Conservation (phyloP, 1,139 yeast genomes). For the Yamadazyma sp. region DNA sequence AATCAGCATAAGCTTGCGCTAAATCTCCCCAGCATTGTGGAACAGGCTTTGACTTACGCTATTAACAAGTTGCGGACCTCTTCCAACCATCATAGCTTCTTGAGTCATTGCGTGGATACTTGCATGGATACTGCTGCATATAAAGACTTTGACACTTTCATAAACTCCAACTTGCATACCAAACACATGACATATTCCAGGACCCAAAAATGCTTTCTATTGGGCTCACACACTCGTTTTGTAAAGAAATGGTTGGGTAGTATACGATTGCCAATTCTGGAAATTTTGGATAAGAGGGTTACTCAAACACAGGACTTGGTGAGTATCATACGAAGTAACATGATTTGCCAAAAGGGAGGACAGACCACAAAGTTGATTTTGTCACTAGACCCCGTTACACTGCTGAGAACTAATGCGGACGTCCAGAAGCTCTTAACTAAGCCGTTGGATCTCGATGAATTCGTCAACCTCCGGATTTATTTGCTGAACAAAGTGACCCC, state of each 20-base stretch:
- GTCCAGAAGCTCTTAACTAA: neutral
- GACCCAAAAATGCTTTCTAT: neutral
- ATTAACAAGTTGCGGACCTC: slow-evolving; percentile 5
- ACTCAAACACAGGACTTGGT: slow-evolving; percentile 2
- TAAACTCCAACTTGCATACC: neutral
- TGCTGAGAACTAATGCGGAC: neutral
- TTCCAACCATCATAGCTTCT: slow-evolving; percentile 7
- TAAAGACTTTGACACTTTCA: neutral
- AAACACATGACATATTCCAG: neutral
- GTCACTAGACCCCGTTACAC: neutral
- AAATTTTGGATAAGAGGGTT: slow-evolving; percentile 2
- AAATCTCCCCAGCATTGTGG: slow-evolving; percentile 8
- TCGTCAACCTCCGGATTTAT: neutral
- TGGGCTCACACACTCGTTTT: neutral
- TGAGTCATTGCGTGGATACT: slow-evolving; percentile 10
- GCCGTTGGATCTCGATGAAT: slow-evolving; percentile 1
- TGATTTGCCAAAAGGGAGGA: neutral
- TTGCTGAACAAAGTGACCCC: neutral
- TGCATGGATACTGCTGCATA: slow-evolving; percentile 6
- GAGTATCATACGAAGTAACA: slow-evolving; percentile 8
- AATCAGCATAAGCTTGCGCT: neutral
- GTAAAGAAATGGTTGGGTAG: slow-evolving; percentile 5
- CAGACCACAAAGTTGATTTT: neutral
- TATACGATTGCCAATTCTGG: neutral
- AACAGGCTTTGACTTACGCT: slow-evolving; percentile 7